Evolutionary conservation across 2,329 filamentous ascomycete species (phyloP).

Genomic region (Didymella exigua): DNA sequence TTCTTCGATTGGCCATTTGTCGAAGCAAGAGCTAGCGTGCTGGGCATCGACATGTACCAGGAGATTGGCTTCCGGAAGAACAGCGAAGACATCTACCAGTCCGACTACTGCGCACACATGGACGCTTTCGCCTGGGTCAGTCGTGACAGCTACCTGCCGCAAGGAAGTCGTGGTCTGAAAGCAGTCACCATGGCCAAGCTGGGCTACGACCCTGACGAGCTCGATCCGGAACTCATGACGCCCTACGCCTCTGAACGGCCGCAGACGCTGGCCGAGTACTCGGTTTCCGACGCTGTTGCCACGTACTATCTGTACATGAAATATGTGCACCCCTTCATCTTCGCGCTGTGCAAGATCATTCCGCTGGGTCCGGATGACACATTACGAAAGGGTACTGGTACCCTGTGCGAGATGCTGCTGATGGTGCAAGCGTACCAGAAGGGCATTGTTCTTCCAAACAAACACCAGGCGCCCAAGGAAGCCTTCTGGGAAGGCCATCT

Average conservation of each 20-base stretch:
- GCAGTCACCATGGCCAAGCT: constrained; percentile 97
- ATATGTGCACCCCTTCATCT: constrained; percentile 99
- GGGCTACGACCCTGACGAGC: constrained; percentile 96
- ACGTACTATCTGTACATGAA: constrained; percentile 99
- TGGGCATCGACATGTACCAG: constrained; percentile 98
- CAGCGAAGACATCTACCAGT: constrained; percentile 94
- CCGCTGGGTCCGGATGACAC: constrained; percentile 92
- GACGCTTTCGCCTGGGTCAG: constrained; percentile 99
- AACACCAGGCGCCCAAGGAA: constrained; percentile 88
- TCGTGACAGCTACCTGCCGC: constrained; percentile 95
- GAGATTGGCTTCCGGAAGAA: constrained; percentile 98
- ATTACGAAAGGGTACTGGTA: constrained; percentile 93
- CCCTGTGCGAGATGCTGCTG: constrained; percentile 97
- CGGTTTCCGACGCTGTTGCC: constrained; percentile 96
- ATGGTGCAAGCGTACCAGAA: constrained; percentile 98
- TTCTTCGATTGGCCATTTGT: constrained; percentile 99
- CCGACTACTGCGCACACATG: constrained; percentile 96
- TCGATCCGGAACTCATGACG: constrained; percentile 97
- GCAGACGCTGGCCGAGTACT: constrained; percentile 95
- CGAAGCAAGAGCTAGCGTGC: constrained; percentile 87
- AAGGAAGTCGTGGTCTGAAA: constrained; percentile 95
- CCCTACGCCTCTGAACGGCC: constrained; percentile 84
- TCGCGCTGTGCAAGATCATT: constrained; percentile 96
- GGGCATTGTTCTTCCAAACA: constrained; percentile 92
- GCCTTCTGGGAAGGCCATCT: constrained; percentile 96